These are phyloP conservation scores for Physcomitrellopsis africana DNA, from an alignment of 225 moss, liverwort and hornwort genomes.

Conservation along the genomic window DNA sequence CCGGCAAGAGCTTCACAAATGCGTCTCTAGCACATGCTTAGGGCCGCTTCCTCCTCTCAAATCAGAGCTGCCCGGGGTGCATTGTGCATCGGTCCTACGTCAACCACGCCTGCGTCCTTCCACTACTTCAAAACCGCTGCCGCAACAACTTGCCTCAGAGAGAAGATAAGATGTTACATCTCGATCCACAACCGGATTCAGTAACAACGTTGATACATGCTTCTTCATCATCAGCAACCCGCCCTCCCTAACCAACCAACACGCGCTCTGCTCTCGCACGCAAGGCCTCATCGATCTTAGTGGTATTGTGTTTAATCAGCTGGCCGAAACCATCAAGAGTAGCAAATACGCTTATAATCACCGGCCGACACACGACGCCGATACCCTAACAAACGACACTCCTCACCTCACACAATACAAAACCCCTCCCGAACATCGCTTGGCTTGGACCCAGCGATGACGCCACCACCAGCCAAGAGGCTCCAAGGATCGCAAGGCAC, in stretches of 20 bases:
- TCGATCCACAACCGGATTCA: conserved; percentile 29
- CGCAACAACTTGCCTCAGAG: not conserved
- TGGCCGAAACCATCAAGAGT: conserved; percentile 25
- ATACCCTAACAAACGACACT: no score
- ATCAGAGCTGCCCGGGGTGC: conserved; percentile 59
- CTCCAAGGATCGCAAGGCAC: no score
- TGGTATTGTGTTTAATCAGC: conserved; percentile 27
- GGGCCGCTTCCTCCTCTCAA: conserved; percentile 31
- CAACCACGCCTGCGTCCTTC: accelerated
- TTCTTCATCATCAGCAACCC: conserved; percentile 32
- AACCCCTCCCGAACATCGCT: no score
- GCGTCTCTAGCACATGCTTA: conserved; percentile 38
- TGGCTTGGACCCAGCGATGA: no score
- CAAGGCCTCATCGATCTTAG: conserved; percentile 22
- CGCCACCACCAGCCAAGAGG: no score
- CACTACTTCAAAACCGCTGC: not conserved
- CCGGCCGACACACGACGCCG: not conserved
- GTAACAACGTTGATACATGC: conserved; percentile 30
- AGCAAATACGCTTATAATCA: conserved; percentile 26
- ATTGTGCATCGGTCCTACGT: conserved; percentile 25
- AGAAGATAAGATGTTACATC: conserved; percentile 26
- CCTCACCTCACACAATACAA: not conserved
- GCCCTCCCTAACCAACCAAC: not conserved
- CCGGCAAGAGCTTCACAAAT: not conserved
- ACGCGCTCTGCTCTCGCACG: not conserved